A percentile compares a stretch with the other conserved stretches of the same genome.
Evolutionary conservation across 495 filamentous ascomycete genomes (phyloP).

Genomic region (Penicillium diatomitis): DNA sequence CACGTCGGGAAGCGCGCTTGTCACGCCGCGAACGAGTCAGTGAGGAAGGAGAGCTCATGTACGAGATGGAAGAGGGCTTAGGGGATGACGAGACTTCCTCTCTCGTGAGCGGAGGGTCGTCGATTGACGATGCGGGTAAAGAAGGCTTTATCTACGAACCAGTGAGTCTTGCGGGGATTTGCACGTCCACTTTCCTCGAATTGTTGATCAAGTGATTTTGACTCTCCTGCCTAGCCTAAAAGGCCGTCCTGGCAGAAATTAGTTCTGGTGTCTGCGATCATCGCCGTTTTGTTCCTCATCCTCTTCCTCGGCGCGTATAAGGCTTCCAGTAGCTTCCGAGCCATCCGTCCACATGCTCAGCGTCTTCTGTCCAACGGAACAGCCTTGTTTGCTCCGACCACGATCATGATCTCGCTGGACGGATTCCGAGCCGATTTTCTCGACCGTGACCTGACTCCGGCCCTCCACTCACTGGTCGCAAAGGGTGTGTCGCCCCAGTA

Average conservation of each 20-base stretch:
- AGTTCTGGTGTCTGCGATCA: conserved; percentile 25
- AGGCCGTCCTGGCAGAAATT: conserved; percentile 24
- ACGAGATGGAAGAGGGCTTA: conserved; percentile 78
- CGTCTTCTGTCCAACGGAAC: conserved; percentile 53
- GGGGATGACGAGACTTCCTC: conserved; percentile 50
- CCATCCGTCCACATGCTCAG: conserved; percentile 11
- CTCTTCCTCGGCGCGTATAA: conserved; percentile 47
- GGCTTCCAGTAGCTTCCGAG: conserved; percentile 32
- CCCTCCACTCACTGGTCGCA: conserved; percentile 67
- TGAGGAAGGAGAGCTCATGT: conserved; percentile 71
- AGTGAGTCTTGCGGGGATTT: conserved; percentile 10
- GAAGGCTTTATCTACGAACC: conserved; percentile 23
- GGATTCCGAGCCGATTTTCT: conserved; percentile 97
- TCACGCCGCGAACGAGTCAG: conserved; percentile 37
- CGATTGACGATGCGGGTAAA: conserved; percentile 34
- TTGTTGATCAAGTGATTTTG: conserved; percentile 2
- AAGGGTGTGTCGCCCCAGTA: conserved; percentile 81
- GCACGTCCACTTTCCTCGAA: background rate
- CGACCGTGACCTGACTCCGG: conserved; percentile 70
- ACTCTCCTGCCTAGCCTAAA: conserved; percentile 5
- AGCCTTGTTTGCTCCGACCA: conserved; percentile 78
- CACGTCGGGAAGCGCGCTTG: conserved; percentile 33
- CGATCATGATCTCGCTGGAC: conserved; percentile 88
- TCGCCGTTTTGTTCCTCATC: conserved; percentile 43
- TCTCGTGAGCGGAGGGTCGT: conserved; percentile 25